Percentiles rank a stretch among this genome's conserved stretches.
phyloP scores from a whole-genome alignment of 2,329 filamentous ascomycete species.

The Hawksworthiomyces lignivorus region DNA sequence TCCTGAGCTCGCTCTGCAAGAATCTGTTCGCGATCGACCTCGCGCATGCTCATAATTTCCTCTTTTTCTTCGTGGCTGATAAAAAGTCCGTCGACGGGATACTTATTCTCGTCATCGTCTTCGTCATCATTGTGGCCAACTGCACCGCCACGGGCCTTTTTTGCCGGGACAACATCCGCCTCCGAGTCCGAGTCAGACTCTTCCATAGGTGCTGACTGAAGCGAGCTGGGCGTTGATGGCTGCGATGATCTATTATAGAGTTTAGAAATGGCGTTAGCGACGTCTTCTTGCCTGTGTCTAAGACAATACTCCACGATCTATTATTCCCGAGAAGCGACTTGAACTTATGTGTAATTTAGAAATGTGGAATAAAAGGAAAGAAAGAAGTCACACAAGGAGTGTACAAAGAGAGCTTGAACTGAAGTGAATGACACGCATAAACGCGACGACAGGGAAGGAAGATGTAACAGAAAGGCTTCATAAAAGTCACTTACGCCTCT shows the following conservation, averaged over 20 bases:
- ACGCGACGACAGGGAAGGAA: too few relatives aligned
- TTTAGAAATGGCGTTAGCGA: neutral
- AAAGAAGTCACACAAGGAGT: too few relatives aligned
- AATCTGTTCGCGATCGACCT: conserved; percentile 85
- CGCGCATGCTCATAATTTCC: conserved; percentile 76
- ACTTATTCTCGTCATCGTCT: conserved; percentile 56
- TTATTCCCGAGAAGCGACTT: too few relatives aligned
- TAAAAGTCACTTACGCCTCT: conserved; percentile 68
- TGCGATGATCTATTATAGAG: conserved; percentile 55
- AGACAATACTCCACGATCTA: too few relatives aligned
- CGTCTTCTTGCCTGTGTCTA: too few relatives aligned
- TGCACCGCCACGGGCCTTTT: conserved; percentile 5
- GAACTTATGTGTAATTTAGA: too few relatives aligned
- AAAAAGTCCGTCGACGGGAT: conserved; percentile 85
- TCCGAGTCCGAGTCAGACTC: conserved; percentile 77
- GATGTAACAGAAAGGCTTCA: too few relatives aligned
- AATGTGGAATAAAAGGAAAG: too few relatives aligned
- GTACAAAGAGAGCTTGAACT: too few relatives aligned
- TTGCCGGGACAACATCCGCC: conserved; percentile 34
- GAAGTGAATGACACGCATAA: too few relatives aligned
- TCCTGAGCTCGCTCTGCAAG: conserved; percentile 81
- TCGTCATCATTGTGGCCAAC: conserved; percentile 18
- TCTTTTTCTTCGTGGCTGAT: conserved; percentile 65
- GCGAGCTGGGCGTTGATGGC: conserved; percentile 63
- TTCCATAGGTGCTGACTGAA: conserved; percentile 81